Evolutionary conservation across 768 basidiomycete genomes (phyloP).

Genomic region (Mycena leptocephala): DNA sequence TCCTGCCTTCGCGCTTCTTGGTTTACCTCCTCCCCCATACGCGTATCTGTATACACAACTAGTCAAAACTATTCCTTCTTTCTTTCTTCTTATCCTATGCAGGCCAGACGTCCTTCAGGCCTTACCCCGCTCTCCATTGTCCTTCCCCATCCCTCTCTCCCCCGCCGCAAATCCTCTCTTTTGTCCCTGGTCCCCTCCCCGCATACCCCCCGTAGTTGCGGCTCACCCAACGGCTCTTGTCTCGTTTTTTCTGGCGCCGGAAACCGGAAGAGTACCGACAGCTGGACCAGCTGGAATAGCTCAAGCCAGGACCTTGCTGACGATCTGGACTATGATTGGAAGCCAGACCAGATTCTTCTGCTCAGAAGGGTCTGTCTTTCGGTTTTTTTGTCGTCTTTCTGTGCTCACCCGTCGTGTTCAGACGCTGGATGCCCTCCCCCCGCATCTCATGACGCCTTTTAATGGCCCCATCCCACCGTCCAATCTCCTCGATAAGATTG

Average conservation of each 20-base stretch:
- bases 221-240: constrained; percentile 69
- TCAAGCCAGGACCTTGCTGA: constrained; percentile 78
- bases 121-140: constrained; percentile 73
- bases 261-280: constrained; percentile 84
- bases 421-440: constrained; percentile 89
- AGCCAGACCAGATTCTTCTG: constrained; percentile 78
- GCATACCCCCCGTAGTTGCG: constrained; percentile 73
- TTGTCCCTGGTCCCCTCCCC: constrained; percentile 67
- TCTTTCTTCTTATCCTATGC: constrained; percentile 53
- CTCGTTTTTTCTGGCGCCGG: constrained; percentile 63
- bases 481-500: constrained; percentile 90
- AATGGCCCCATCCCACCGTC: constrained; percentile 88
- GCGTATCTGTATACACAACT: neutral
- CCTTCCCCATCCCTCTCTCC: constrained; percentile 72
- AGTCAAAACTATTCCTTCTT: constrained; percentile 38
- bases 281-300: constrained; percentile 92
- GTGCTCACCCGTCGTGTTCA: constrained; percentile 44
- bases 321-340: constrained; percentile 82
- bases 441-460: constrained; percentile 91
- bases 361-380: constrained; percentile 72
- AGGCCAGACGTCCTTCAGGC: constrained; percentile 67
- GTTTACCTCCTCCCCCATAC: constrained; percentile 1
- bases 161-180: constrained; percentile 65
- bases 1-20: neutral
- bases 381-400: constrained; percentile 30